A percentile compares a stretch with the other conserved stretches of the same genome.
Conservation (phyloP, 2,329 filamentous ascomycete genomes). For the Fusarium sororula region DNA sequence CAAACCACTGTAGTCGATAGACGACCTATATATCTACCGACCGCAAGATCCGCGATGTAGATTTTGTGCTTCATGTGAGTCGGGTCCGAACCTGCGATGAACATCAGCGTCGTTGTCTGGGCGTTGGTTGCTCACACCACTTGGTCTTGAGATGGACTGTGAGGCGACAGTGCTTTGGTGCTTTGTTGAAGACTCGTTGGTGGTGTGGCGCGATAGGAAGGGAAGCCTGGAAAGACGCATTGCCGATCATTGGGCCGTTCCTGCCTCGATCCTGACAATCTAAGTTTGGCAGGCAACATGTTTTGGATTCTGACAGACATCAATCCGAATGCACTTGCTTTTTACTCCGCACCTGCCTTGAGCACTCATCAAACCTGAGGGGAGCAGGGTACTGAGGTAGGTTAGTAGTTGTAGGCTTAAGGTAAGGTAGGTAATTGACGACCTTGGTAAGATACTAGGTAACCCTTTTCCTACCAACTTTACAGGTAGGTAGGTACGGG, state of each 20-base stretch:
- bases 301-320: neutral
- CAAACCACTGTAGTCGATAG: neutral
- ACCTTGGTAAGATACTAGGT: neutral
- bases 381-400: neutral
- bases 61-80: neutral
- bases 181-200: conserved; percentile 12
- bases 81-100: neutral
- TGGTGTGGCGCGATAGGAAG: conserved; percentile 4
- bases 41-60: neutral
- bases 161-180: conserved; percentile 4
- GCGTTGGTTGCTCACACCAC: neutral
- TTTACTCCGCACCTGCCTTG: neutral
- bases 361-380: neutral
- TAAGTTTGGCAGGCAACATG: conserved; percentile 9
- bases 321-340: neutral
- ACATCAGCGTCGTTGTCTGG: neutral
- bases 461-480: neutral
- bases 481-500: neutral
- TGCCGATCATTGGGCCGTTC: conserved; percentile 32
- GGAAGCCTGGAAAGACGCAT: conserved; percentile 20
- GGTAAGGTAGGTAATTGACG: neutral
- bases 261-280: conserved; percentile 18
- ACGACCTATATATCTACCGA: neutral
- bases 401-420: neutral
- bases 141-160: conserved; percentile 7